Evolutionary conservation across 441 rosid species (phyloP).

Genomic region (Erysimum pusillum): DNA sequence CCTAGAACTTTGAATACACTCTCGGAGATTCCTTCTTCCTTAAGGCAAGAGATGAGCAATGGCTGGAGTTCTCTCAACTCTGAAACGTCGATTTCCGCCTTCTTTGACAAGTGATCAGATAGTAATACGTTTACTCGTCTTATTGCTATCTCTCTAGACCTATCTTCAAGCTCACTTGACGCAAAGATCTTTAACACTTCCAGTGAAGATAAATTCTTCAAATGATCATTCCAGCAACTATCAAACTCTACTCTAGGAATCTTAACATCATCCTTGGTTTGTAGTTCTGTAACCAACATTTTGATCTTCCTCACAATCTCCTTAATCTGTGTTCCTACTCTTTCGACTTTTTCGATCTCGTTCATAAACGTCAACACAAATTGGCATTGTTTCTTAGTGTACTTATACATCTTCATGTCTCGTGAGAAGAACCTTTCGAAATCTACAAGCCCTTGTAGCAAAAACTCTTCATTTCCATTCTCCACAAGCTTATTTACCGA

Average conservation of each 20-base stretch:
- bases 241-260: too few species aligned
- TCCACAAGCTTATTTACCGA: background rate
- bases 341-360: background rate
- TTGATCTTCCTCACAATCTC: background rate
- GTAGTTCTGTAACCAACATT: background rate
- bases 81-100: background rate
- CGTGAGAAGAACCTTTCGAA: constrained; percentile 6
- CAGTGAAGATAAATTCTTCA: background rate
- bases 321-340: background rate
- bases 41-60: constrained; percentile 22
- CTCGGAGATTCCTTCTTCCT: background rate
- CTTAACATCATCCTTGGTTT: background rate
- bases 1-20: constrained; percentile 22
- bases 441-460: constrained; percentile 13
- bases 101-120: constrained; percentile 5
- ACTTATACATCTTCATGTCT: background rate
- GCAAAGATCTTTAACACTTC: constrained; percentile 15
- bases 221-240: background rate
- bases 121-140: constrained; percentile 2
- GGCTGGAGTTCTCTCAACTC: constrained; percentile 22
- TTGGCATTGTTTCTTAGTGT: background rate
- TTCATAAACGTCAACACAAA: background rate
- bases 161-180: background rate
- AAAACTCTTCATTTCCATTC: constrained; percentile 6
- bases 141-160: background rate